Evolutionary conservation across 2,329 filamentous ascomycete genomes (phyloP).

Genomic region (Ceratocystis ficicola): DNA sequence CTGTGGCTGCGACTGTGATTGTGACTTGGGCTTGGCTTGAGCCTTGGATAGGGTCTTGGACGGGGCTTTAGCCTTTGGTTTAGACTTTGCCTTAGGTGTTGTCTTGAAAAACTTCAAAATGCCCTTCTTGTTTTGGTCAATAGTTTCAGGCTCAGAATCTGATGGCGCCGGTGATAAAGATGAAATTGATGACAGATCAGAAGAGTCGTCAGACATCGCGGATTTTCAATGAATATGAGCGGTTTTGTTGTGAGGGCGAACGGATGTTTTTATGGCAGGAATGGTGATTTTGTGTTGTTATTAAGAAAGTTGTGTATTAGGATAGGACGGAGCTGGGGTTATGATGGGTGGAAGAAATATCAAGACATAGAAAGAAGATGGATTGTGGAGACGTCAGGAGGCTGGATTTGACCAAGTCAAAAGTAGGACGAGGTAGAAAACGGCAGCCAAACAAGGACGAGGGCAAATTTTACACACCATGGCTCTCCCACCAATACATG

Average conservation of each 20-base stretch:
- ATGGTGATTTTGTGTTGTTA: conserved; percentile 6
- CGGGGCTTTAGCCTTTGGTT: conserved; percentile 24
- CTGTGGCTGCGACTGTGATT: background rate
- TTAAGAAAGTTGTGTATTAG: background rate
- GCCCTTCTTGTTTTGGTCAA: conserved; percentile 43
- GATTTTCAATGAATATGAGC: background rate
- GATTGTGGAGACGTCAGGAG: conserved; percentile 21
- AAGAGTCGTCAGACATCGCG: conserved; percentile 42
- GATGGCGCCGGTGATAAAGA: conserved; percentile 37
- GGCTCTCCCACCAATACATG: conserved; percentile 15
- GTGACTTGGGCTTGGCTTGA: conserved; percentile 36
- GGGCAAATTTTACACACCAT: conserved; percentile 19
- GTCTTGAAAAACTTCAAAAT: conserved; percentile 53
- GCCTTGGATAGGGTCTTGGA: conserved; percentile 26
- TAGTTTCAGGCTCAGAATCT: conserved; percentile 41
- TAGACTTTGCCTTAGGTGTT: conserved; percentile 28
- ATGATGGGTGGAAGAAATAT: conserved; percentile 1
- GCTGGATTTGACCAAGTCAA: conserved; percentile 17
- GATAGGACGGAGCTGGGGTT: background rate
- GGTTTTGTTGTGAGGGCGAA: background rate
- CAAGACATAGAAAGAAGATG: conserved; percentile 14
- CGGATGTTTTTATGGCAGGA: background rate
- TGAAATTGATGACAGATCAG: conserved; percentile 49
- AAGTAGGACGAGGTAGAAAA: conserved; percentile 21
- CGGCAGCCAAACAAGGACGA: conserved; percentile 14